A percentile compares a stretch with the other conserved stretches of the same genome.
These are phyloP conservation scores for Candida manassasensis DNA, from an alignment of 805 yeast genomes.

Conservation along the genomic window DNA sequence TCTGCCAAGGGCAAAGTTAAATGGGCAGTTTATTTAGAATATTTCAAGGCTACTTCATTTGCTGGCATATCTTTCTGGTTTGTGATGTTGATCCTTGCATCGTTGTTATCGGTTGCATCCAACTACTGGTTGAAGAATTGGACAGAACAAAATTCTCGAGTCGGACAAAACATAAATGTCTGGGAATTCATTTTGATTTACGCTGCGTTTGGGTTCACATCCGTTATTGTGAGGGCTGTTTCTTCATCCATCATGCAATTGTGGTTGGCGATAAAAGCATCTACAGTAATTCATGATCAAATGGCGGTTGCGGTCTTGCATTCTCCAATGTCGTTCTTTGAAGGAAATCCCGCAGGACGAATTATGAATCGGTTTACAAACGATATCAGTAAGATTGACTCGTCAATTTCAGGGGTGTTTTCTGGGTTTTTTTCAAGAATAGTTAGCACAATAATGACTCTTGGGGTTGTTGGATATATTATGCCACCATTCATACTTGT, in stretches of 20 bases:
- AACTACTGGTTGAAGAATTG: constrained; percentile 66
- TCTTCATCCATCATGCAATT: constrained; percentile 47
- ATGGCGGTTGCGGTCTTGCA: constrained; percentile 52
- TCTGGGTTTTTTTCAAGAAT: constrained; percentile 41
- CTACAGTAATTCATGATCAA: constrained; percentile 48
- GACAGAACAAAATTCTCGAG: constrained; percentile 52
- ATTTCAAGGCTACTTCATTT: constrained; percentile 56
- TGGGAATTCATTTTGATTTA: constrained; percentile 48
- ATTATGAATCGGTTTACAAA: constrained; percentile 61
- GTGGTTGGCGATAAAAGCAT: constrained; percentile 52
- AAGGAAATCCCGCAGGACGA: constrained; percentile 65
- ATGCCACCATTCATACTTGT: constrained; percentile 53
- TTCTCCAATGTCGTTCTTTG: constrained; percentile 65
- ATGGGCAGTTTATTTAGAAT: constrained; percentile 46
- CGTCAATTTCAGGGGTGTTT: constrained; percentile 51
- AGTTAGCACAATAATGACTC: constrained; percentile 44
- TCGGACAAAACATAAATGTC: constrained; percentile 38
- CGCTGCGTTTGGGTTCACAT: constrained; percentile 49
- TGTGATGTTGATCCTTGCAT: constrained; percentile 18
- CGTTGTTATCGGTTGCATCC: constrained; percentile 35
- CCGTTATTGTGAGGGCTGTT: constrained; percentile 44
- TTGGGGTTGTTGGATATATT: constrained; percentile 47
- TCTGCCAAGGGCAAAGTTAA: constrained; percentile 60
- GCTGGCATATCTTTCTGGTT: constrained; percentile 42
- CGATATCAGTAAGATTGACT: constrained; percentile 57